phyloP scores from a whole-genome alignment of 2,329 filamentous ascomycete genomes.

The Cercospora berteroae region DNA sequence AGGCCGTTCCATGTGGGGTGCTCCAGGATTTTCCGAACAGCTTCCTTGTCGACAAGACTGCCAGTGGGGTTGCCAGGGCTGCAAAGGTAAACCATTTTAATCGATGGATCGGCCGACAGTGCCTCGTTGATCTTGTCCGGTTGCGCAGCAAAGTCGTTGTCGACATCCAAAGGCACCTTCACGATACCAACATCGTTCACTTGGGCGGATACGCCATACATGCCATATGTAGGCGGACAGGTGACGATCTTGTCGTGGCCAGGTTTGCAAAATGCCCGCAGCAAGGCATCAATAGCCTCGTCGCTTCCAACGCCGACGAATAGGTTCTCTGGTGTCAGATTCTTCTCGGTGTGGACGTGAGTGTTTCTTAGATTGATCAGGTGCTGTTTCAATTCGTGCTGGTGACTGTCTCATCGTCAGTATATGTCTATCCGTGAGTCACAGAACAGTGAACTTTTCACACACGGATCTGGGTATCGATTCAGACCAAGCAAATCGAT shows the following conservation, averaged over 20 bases:
- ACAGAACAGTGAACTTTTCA: not conserved
- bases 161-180: conserved; percentile 75
- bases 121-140: conserved; percentile 64
- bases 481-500: conserved; percentile 81
- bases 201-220: conserved; percentile 93
- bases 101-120: conserved; percentile 61
- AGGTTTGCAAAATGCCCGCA: conserved; percentile 89
- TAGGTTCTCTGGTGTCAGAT: conserved; percentile 74
- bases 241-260: conserved; percentile 86
- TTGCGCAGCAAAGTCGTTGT: conserved; percentile 72
- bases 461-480: conserved; percentile 85
- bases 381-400: conserved; percentile 77
- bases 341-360: conserved; percentile 71
- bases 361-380: conserved; percentile 87
- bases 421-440: conserved; percentile 15
- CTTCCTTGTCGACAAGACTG: conserved; percentile 69
- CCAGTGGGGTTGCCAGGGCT: conserved; percentile 94
- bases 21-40: conserved; percentile 70
- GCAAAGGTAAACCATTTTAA: conserved; percentile 92
- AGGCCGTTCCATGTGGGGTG: conserved; percentile 95
- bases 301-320: conserved; percentile 96
- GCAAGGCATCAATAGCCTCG: conserved; percentile 90
- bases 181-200: conserved; percentile 88
- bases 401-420: conserved; percentile 58
- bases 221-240: conserved; percentile 96